Evolutionary conservation across 116 monocot genomes (phyloP).

Genomic region (Dioscorea cayenensis): DNA sequence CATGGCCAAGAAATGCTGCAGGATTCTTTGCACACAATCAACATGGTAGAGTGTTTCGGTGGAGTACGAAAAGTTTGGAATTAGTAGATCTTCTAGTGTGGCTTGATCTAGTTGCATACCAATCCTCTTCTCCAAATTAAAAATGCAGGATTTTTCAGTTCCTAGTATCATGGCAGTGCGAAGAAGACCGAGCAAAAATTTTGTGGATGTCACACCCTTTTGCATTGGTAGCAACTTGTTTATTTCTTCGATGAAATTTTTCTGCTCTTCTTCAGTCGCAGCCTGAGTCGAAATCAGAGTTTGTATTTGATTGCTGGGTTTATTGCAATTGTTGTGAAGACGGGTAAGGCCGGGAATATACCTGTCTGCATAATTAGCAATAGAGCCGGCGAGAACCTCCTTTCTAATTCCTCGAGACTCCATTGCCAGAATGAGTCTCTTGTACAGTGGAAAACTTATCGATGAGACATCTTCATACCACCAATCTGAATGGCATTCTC

Average conservation of each 20-base stretch:
- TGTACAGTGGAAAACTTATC: constrained; percentile 55
- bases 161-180: constrained; percentile 67
- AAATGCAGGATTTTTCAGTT: constrained; percentile 44
- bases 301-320: not conserved
- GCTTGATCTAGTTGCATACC: constrained; percentile 79
- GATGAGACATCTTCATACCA: constrained; percentile 76
- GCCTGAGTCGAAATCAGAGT: constrained; percentile 9
- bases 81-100: constrained; percentile 61
- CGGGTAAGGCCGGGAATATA: constrained; percentile 63
- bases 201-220: constrained; percentile 57
- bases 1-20: constrained; percentile 62
- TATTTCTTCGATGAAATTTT: constrained; percentile 54
- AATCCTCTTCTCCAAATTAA: constrained; percentile 65
- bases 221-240: constrained; percentile 39
- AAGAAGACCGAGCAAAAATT: constrained; percentile 63
- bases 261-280: constrained; percentile 59
- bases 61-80: constrained; percentile 56
- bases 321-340: constrained; percentile 14
- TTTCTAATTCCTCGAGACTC: constrained; percentile 47
- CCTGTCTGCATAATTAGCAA: constrained; percentile 50
- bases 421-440: constrained; percentile 54
- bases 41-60: constrained; percentile 75
- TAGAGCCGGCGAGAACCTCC: constrained; percentile 60
- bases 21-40: constrained; percentile 59
- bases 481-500: constrained; percentile 55